Evolutionary conservation across 1,284 basidiomycete genomes (phyloP), one percentile per base, ranked within the genome.

Genomic region (Golubevia pallescens): DNA sequence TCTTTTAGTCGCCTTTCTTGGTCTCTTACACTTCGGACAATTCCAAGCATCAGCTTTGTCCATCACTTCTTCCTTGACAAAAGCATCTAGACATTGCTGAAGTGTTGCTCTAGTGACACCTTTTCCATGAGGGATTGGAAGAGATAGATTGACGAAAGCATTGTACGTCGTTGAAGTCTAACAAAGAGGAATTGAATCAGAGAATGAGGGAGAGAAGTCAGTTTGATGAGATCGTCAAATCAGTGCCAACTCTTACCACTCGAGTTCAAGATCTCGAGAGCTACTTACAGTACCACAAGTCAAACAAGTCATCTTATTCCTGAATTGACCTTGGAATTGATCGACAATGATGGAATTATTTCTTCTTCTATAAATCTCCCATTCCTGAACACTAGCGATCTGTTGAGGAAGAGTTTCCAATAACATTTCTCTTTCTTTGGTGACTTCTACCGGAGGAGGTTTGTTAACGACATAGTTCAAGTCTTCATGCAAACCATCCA

Each of bases 41-140:
- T 66, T 20, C 96, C 96, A 99, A 69, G 94, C 94, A 80, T 99
- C 93, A 34, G 92, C 93, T 81, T 93, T 93, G 78, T 97, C 95
- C 83, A 99, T 89, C 3, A 95, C 89, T 85, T 99, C 96, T 58
- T 92, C 90, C 78, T 91, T 91, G 69, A 97, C 93, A 85, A 98
- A 96, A 2, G 92, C 90, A 78, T 98, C 93, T 68, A 99, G 87
- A 86, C 96, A 96, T 59, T 92, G 90, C 62, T 91, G 52, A 57
- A 85, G 61, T 52, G 74, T 70, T 14, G 71, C 79, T 58, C 68
- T 69, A 10, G 59, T 48, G 4, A 74, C 64, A 14, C 75, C 75
- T 10, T 74, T 65, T 3, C 71, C 71, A n/a, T 67, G 62, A 8
- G 80, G 78, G 13, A 85, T 77, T 0, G 83, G 83, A 28, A 85